Percentiles rank a stretch among this genome's conserved stretches.
Conservation (phyloP, 208 protist genomes). For the Trypanosoma vivax region DNA sequence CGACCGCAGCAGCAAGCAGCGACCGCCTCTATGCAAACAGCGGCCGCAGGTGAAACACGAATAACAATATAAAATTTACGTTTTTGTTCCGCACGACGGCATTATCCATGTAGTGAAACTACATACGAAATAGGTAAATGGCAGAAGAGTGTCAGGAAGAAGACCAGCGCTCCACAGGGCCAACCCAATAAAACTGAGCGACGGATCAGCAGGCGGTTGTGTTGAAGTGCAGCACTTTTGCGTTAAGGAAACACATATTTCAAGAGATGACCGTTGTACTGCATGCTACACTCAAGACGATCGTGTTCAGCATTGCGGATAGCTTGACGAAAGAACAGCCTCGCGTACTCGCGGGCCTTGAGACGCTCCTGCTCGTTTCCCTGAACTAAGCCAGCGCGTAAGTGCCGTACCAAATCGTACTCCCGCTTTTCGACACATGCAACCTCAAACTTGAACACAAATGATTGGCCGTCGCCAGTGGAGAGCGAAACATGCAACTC, state of each 20-base stretch:
- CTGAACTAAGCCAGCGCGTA: conserved; percentile 16
- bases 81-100: too few relatives aligned
- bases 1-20: too few relatives aligned
- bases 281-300: conserved; percentile 18
- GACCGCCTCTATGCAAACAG: too few relatives aligned
- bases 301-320: conserved; percentile 23
- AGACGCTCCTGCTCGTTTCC: neutral
- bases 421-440: conserved; percentile 1
- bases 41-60: too few relatives aligned
- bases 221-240: too few relatives aligned
- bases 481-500: conserved; percentile 13
- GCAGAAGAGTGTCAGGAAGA: too few relatives aligned
- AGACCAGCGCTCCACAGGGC: too few relatives aligned
- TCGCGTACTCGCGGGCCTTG: conserved; percentile 14
- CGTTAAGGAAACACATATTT: conserved; percentile 15
- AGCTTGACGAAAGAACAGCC: conserved; percentile 34
- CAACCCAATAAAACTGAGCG: too few relatives aligned
- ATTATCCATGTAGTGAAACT: too few relatives aligned
- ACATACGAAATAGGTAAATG: too few relatives aligned
- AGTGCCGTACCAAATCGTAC: conserved; percentile 11
- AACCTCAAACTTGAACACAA: conserved; percentile 2
- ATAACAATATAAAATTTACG: too few relatives aligned
- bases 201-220: too few relatives aligned
- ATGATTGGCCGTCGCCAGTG: neutral
- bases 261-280: conserved; percentile 12